Evolutionary conservation across 2,329 filamentous ascomycete genomes (phyloP).

Genomic region (Furcasterigmium sp.): DNA sequence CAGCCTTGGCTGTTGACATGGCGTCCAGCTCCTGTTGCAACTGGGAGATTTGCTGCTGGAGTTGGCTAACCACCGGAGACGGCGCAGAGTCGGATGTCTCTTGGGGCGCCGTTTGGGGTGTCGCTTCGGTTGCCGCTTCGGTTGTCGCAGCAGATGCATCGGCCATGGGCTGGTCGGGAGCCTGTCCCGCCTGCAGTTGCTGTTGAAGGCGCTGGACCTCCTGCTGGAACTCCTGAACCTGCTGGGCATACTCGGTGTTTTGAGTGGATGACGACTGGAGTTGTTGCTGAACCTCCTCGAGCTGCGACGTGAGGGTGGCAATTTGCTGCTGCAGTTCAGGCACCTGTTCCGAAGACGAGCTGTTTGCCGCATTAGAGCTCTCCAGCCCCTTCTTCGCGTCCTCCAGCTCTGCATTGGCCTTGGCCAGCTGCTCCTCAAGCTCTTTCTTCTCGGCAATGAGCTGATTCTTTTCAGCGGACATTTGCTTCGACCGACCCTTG

Average conservation of each 20-base stretch:
- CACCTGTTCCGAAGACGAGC: neutral
- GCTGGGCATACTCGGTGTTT: slow-evolving; percentile 32
- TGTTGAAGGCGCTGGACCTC: slow-evolving; percentile 32
- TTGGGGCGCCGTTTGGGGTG: slow-evolving; percentile 25
- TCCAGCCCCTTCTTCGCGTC: slow-evolving; percentile 27
- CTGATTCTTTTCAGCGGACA: slow-evolving; percentile 50
- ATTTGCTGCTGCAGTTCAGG: slow-evolving; percentile 42
- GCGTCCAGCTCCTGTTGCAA: slow-evolving; percentile 59
- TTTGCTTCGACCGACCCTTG: slow-evolving; percentile 52
- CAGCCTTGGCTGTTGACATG: slow-evolving; percentile 62
- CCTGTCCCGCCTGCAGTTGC: slow-evolving; percentile 21
- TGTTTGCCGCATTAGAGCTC: neutral
- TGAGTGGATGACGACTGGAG: slow-evolving; percentile 24
- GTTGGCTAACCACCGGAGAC: slow-evolving; percentile 38
- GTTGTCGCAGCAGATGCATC: too few species aligned
- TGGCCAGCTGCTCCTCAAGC: slow-evolving; percentile 44
- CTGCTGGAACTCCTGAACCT: slow-evolving; percentile 37
- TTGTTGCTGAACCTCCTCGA: slow-evolving; percentile 40
- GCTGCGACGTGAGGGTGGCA: slow-evolving; percentile 44
- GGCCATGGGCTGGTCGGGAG: too few species aligned
- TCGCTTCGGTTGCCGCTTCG: slow-evolving; percentile 39
- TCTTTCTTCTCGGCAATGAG: slow-evolving; percentile 45
- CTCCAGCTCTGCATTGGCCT: slow-evolving; percentile 49
- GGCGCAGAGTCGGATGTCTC: slow-evolving; percentile 34
- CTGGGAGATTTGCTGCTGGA: slow-evolving; percentile 44